Evolutionary conservation across 352 stramenopile species (phyloP).

Genomic region (Pelagophyceae sp.): DNA sequence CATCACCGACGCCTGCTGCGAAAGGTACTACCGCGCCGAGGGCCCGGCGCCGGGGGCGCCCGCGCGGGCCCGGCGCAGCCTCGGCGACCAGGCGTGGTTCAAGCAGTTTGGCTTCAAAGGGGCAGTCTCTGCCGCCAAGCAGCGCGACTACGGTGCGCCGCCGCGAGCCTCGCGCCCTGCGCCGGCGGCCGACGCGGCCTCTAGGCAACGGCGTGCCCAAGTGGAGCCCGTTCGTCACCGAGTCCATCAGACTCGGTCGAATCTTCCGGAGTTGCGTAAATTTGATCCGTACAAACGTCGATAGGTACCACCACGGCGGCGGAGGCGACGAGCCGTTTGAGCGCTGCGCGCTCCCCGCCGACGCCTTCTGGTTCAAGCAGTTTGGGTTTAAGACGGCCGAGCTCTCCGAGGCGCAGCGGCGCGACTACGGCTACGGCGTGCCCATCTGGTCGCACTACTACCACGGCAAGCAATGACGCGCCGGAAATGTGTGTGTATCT

Average conservation of each 20-base stretch:
- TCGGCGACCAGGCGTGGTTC: constrained; percentile 17
- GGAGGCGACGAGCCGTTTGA: neutral
- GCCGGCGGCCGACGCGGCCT: no score
- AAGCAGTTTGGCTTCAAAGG: constrained; percentile 18
- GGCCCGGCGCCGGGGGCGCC: no score
- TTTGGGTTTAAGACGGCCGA: constrained; percentile 20
- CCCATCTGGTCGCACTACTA: constrained; percentile 25
- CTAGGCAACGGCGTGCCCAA: constrained; percentile 12
- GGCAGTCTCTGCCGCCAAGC: neutral
- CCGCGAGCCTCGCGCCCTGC: no score
- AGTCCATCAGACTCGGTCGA: no score
- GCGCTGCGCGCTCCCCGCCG: neutral
- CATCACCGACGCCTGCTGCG: no score
- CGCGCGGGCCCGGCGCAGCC: no score
- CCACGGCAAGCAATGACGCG: neutral
- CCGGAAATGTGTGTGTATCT: no score
- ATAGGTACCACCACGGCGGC: neutral
- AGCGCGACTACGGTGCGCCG: constrained; percentile 19
- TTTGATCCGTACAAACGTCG: no score
- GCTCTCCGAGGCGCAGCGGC: constrained; percentile 44
- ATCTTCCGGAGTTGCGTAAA: no score
- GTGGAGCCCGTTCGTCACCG: constrained; percentile 4
- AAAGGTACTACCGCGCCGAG: no score
- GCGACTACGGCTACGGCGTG: constrained; percentile 30
- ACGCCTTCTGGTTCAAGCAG: constrained; percentile 15